phyloP scores from a whole-genome alignment of 1,284 basidiomycete genomes.

The Vanrija humicola region DNA sequence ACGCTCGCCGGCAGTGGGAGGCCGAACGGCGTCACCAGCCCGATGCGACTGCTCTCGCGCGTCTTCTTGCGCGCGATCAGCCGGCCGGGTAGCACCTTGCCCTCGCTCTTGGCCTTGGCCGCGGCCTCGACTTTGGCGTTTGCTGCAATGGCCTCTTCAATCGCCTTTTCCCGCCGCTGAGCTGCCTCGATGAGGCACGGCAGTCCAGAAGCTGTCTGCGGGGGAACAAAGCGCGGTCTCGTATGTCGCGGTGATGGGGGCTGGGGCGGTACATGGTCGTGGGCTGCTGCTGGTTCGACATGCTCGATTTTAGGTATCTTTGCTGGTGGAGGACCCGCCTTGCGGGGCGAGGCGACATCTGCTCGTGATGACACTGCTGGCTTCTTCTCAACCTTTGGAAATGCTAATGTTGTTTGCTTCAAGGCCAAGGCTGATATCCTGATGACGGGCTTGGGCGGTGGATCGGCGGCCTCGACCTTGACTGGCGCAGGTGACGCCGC shows the following conservation, averaged over 20 bases:
- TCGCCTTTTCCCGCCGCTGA: neutral
- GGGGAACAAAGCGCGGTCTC: neutral
- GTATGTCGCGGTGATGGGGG: neutral
- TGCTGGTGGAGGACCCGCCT: too few species aligned
- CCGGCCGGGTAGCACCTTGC: neutral
- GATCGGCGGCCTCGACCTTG: too few species aligned
- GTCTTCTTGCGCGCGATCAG: neutral
- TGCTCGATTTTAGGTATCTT: too few species aligned
- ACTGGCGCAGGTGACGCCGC: too few species aligned
- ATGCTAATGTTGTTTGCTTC: too few species aligned
- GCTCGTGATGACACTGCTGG: neutral
- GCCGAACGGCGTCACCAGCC: neutral
- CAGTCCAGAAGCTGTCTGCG: neutral
- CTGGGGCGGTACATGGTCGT: neutral
- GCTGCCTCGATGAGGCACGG: slow-evolving; percentile 2
- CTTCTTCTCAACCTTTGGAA: too few species aligned
- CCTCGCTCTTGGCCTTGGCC: neutral
- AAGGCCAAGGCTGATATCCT: too few species aligned
- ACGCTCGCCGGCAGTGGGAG: neutral
- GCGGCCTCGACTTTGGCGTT: neutral
- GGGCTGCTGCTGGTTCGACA: too few species aligned
- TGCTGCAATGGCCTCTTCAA: neutral
- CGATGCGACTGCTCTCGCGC: neutral
- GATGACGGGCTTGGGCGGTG: too few species aligned
- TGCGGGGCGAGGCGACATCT: neutral